A percentile compares a stretch with the other conserved stretches of the same genome.
These are phyloP conservation scores for Tagetes erecta DNA, from an alignment of 129 eudicot species.

Conservation along the genomic window DNA sequence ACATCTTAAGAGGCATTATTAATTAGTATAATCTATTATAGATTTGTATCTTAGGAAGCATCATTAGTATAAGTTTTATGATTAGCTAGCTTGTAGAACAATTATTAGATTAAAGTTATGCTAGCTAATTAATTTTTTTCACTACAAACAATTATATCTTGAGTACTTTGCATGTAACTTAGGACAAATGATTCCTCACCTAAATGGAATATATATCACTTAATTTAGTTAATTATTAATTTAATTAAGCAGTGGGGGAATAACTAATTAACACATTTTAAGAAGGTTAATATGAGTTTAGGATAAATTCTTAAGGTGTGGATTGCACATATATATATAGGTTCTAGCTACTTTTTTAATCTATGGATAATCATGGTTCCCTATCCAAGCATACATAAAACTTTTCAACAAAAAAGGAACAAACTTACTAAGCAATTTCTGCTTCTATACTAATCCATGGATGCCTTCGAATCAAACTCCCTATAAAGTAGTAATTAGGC, in stretches of 20 bases:
- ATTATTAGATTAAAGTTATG: not conserved
- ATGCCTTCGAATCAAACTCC: not conserved
- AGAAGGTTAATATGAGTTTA: not conserved
- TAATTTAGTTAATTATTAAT: not conserved
- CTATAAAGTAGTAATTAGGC: not conserved
- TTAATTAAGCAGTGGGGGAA: not conserved
- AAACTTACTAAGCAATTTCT: not conserved
- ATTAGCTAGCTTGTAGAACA: slow-evolving; percentile 14
- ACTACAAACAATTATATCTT: slow-evolving; percentile 3
- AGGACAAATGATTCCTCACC: not conserved
- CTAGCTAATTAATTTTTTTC: slow-evolving; percentile 9
- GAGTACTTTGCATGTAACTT: slow-evolving; percentile 20
- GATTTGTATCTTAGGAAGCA: slow-evolving; percentile 17
- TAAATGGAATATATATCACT: slow-evolving; percentile 13
- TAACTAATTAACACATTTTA: not conserved
- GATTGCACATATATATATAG: not conserved
- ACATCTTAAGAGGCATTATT: slow-evolving; percentile 27
- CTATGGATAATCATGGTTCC: not conserved
- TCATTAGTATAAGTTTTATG: slow-evolving; percentile 21
- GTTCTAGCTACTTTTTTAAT: not conserved
- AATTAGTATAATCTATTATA: slow-evolving; percentile 16
- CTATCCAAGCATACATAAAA: not conserved
- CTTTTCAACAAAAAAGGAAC: not conserved
- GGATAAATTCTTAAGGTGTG: not conserved
- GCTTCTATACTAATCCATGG: not conserved